A percentile compares a stretch with the other conserved stretches of the same genome.
Conservation (phyloP, 257 asterid genomes). For the Rubia yunnanensis region DNA sequence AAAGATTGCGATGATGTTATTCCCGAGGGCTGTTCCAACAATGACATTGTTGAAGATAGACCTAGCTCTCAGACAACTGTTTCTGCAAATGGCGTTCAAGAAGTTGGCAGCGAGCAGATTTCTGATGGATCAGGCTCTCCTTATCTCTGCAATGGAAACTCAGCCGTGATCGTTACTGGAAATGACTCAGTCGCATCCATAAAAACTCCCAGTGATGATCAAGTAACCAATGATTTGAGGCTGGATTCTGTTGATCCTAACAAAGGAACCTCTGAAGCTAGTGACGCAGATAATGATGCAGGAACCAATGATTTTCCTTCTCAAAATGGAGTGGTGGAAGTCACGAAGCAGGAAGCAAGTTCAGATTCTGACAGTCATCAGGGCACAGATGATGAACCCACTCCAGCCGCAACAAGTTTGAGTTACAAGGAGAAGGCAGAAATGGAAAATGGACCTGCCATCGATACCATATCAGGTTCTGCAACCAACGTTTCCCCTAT, state of each 20-base stretch:
- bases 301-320: conserved; percentile 8
- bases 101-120: conserved; percentile 1
- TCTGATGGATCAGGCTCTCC: neutral
- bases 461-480: conserved; percentile 7
- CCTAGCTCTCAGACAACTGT: conserved; percentile 4
- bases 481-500: neutral
- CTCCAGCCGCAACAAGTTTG: too few relatives aligned
- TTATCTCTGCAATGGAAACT: neutral
- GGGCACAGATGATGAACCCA: neutral
- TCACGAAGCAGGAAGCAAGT: conserved; percentile 1
- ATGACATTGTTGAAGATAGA: conserved; percentile 5
- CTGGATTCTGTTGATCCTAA: neutral
- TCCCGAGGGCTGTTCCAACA: conserved; percentile 1
- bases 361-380: neutral
- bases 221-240: conserved; percentile 3
- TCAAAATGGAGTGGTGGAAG: neutral
- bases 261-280: neutral
- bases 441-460: conserved; percentile 3
- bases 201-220: conserved; percentile 9
- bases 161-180: neutral
- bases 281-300: neutral
- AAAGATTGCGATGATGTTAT: conserved; percentile 10
- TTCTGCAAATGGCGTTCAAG: conserved; percentile 11
- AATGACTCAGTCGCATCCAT: conserved; percentile 3
- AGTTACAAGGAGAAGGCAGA: neutral